Base-by-base conservation (phyloP, 495 filamentous ascomycete genomes). In the Annulohypoxylon stygium region DNA sequence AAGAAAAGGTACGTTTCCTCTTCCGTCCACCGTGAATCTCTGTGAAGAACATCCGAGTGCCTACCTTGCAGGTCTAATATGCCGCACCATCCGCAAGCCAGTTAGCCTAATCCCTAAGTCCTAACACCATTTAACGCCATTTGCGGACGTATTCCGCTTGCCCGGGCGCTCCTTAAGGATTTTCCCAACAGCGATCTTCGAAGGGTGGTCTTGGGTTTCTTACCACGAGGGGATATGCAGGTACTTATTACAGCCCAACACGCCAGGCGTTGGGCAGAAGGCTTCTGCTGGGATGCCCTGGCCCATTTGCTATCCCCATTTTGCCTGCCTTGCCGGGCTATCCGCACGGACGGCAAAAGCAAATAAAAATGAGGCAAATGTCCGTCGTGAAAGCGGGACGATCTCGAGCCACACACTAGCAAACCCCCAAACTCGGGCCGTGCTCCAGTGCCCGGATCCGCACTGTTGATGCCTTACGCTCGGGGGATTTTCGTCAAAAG, bases 331-430 rank as follows among this genome's bases (percentile, higher is more conserved):
- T 54, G 64, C 53, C 61, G 65, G 60, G 11, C 50, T 23, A 61
- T 54, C 66, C 71, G 71, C 71, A 74, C 71, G 47, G 71, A 74
- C 71, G 58, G 25, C 7, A 20, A 47, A 55, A 39, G 12, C 34
- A 61, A 65, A 72, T 67, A 68, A 61, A 72, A 72, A 68, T 59
- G 63, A 60, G 53, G 63, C 45, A 26, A 23, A 54, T 34, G 14
- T 45, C 33, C 30, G 14, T 18, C 16, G 18, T 43, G 37, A 5
- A 25, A 61, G 65, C 70, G 70, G 70, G 61, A 58, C 53, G 30
- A 50, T 58, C 43, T 54, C 36, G 51, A 68, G 33, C 53, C 48
- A 62, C 37, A 39, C 20, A 55, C 41, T 11, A 53, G 9, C 34
- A 58, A n/a, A 25, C 34, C 43, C 61, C 61, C 26, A 65, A 59